Conservation (phyloP, 805 yeast species). For the Ogataea trehalophila region DNA sequence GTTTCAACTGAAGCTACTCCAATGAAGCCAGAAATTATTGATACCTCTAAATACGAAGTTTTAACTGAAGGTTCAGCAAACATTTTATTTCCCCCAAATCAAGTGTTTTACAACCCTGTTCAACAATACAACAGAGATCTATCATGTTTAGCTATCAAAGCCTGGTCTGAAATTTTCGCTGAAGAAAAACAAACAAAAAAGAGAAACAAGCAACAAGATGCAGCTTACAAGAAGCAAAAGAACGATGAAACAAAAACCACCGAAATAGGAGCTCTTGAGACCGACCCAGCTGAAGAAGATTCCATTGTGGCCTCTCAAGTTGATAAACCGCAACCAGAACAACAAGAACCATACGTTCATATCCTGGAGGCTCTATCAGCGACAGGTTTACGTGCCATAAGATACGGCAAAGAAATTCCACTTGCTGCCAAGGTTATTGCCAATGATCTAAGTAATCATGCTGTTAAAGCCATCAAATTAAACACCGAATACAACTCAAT, state of each 20-base stretch:
- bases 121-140: constrained; percentile 96
- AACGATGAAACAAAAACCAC: constrained; percentile 8
- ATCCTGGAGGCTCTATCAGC: constrained; percentile 92
- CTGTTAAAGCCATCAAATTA: constrained; percentile 73
- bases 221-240: constrained; percentile 15
- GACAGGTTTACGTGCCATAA: constrained; percentile 87
- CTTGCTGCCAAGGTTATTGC: constrained; percentile 71
- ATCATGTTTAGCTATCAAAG: constrained; percentile 76
- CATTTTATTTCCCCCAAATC: constrained; percentile 75
- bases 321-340: constrained; percentile 19
- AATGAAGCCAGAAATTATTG: constrained; percentile 1
- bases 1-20: neutral
- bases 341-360: constrained; percentile 45
- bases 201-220: constrained; percentile 20
- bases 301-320: neutral
- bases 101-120: constrained; percentile 92
- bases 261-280: constrained; percentile 2
- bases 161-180: constrained; percentile 69
- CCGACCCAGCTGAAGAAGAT: neutral
- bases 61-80: constrained; percentile 78
- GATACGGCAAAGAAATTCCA: constrained; percentile 92
- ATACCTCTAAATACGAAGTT: constrained; percentile 24
- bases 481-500: constrained; percentile 69
- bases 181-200: constrained; percentile 30
- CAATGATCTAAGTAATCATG: constrained; percentile 81